Base-by-base conservation (phyloP, 2,329 filamentous ascomycete species). In the Penicillium sclerotigenum region DNA sequence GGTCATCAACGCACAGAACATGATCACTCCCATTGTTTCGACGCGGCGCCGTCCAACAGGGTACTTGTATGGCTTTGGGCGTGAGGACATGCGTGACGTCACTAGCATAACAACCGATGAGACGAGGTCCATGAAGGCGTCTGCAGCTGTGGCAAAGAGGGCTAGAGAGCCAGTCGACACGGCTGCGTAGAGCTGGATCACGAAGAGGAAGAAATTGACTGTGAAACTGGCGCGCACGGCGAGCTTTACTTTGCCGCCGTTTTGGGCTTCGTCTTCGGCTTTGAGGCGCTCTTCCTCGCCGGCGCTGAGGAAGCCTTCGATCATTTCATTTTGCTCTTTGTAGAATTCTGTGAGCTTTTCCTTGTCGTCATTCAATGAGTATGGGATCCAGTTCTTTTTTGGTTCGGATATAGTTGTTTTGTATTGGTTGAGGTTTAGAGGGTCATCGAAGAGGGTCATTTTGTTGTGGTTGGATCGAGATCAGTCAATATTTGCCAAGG, bases 1-100 rank as follows among this genome's bases (percentile, higher is more conserved):
- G 5, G 40, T 52, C 49, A 52, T 52, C 40, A 59, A 38, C 14
- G 54, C 55, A 31, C 55, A 57, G 46, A 57, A 54, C 49, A 52
- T 52, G n/a, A 52, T 52, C 6, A 52, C 49, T 7, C 55, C 54
- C 54, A 57, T 57, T 34, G 54, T 57, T 31, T 57, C 54, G 24
- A 57, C 47, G 8, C 54, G 54, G 7, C 54, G 54, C 3, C 54
- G 54, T 48, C 54, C 54, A 29, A 57, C 54, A 2, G 54, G 54
- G 33, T 57, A 57, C n/a, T 57, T 57, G 45, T 57, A 54, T 57
- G 54, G 54, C 16, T 57, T 57, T 34, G 54, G 54, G 7, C 54
- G 54, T 6, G 49, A 48, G 24, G 54, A 57, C 50, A 57, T 57
- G 33, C 54, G 54, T 5, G 54, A 54, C 2, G 50, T 57, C 14